These are phyloP conservation scores for Blastocystis sp. DNA, from an alignment of 352 stramenopile species.

Conservation along the genomic window DNA sequence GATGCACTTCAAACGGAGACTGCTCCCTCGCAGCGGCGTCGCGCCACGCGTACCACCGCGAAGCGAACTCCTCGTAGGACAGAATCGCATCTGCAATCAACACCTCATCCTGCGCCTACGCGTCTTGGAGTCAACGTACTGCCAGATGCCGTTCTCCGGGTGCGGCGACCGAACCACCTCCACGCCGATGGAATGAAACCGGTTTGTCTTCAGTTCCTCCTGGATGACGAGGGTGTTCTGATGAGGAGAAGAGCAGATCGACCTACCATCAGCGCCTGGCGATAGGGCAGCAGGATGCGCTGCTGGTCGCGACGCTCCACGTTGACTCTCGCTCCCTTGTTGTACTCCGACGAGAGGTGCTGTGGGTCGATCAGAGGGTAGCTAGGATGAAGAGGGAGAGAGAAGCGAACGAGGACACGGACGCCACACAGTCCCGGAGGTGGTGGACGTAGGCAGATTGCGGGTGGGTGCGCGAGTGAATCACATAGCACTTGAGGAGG, in stretches of 20 bases:
- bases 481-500: conserved; percentile 13
- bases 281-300: conserved; percentile 40
- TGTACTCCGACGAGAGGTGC: background rate
- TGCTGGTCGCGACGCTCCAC: conserved; percentile 23
- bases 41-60: conserved; percentile 15
- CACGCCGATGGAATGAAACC: background rate
- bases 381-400: background rate
- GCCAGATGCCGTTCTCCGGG: background rate
- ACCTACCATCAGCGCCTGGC: conserved; percentile 3
- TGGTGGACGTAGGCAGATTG: conserved; percentile 20
- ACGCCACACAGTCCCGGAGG: background rate
- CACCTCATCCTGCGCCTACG: background rate
- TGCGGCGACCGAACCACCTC: background rate
- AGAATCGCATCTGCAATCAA: background rate
- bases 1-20: conserved; percentile 22
- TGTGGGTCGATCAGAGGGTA: background rate
- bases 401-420: background rate
- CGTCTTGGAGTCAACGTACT: background rate
- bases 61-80: background rate
- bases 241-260: background rate
- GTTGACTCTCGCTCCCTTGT: background rate
- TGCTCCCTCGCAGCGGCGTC: background rate
- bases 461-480: background rate
- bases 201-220: conserved; percentile 9
- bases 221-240: conserved; percentile 48